phyloP scores from a whole-genome alignment of 345 rosid species.

The Populus pruinosa region DNA sequence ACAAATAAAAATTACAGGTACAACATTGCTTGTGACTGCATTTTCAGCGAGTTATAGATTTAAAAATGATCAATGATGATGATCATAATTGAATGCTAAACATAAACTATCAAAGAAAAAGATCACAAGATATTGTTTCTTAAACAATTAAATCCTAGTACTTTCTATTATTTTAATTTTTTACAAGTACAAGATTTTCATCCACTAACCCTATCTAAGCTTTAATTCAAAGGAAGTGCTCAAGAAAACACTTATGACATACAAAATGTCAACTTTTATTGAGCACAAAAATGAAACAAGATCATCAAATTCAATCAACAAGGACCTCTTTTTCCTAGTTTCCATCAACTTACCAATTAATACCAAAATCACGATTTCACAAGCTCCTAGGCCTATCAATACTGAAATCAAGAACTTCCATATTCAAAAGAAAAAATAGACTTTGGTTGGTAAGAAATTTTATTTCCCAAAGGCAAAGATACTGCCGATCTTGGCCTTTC shows the following conservation, averaged over 20 bases:
- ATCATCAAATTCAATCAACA: background rate
- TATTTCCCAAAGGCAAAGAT: background rate
- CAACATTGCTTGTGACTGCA: background rate
- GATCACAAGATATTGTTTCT: background rate
- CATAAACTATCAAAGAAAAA: background rate
- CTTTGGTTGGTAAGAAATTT: background rate
- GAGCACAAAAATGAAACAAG: background rate
- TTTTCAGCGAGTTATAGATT: background rate
- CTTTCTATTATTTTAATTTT: background rate
- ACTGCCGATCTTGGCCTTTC: background rate
- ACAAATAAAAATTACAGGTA: background rate
- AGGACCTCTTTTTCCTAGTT: background rate
- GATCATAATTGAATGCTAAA: background rate
- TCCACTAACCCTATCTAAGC: background rate
- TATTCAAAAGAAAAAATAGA: background rate
- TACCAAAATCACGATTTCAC: background rate
- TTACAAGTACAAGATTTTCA: background rate
- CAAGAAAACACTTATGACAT: background rate
- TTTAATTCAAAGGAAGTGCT: background rate
- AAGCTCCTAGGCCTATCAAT: background rate
- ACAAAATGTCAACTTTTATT: background rate
- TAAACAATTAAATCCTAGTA: background rate
- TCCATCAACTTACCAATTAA: background rate
- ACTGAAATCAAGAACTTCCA: background rate
- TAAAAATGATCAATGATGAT: background rate